Base-by-base conservation (phyloP, 192 early-diverging fungal genomes). In the Coemansia sp. region DNA sequence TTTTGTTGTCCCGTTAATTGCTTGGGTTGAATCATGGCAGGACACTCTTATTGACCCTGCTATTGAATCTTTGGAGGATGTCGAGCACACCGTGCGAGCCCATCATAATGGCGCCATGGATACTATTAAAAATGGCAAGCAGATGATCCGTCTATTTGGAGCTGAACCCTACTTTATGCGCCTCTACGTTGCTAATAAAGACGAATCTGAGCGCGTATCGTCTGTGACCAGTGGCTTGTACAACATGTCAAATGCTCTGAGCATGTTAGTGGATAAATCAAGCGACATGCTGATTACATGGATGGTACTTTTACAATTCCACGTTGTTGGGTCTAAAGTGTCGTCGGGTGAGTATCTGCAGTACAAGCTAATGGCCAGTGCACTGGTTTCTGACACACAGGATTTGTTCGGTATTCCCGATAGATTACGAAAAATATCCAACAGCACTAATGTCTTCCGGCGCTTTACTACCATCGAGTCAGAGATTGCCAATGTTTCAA, bases 111-210 rank as follows among this genome's bases (percentile, higher is more conserved):
- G 57, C 2, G 59, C 61, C 20, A 53, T 10, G 4, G 50, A 51
- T 22, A 30, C 68, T 22, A 68, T 80, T 19, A 4, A 6, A 4
- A 89, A 90, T 23, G 92, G 90, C 1, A 62, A 88, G n/a, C 80
- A 86, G 7, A 83, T 84, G 36, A 87, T 94, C 57, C 88, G 92
- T 20, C 84, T 91, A 0, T 87, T 86, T 60, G 63, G 69, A 33
- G 81, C 65, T 5, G 82, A 84, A 27, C 50, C 84, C 39, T 75
- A 75, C 11, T 93, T 92, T 57, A 67, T 74, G 31, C 27, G 53
- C 5, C 66, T 68, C 9, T 88, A 90, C 32, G 62, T 79, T 21
- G 63, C 70, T 4, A 64, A 83, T 4, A 76, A 85, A 22, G 87
- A 94, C 66, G 72, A 85, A 7, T 87, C 88, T 33, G 81, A 84